phyloP scores from a whole-genome alignment of 2,329 filamentous ascomycete species.

The Colletotrichum scovillei region DNA sequence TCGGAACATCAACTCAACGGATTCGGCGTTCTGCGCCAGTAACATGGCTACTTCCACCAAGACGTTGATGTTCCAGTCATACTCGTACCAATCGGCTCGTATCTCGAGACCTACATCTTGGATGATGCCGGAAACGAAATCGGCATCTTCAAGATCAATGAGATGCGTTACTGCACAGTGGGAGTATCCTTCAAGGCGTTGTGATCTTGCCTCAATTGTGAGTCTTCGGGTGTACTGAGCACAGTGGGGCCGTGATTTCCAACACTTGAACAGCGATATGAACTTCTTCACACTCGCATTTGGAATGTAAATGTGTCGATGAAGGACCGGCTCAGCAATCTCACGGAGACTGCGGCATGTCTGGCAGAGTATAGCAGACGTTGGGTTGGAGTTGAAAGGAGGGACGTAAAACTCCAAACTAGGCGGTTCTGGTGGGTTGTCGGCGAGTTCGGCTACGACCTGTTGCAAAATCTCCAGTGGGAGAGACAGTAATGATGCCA shows the following conservation, averaged over 20 bases:
- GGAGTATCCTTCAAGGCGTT: not conserved
- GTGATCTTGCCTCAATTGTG: conserved; percentile 4
- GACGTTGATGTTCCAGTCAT: conserved; percentile 14
- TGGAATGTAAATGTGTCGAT: conserved; percentile 8
- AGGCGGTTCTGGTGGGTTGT: not conserved
- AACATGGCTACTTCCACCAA: conserved; percentile 21
- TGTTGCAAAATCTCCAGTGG: conserved; percentile 23
- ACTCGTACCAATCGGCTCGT: conserved; percentile 17
- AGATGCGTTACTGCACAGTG: no score
- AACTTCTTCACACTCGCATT: not conserved
- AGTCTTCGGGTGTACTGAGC: conserved; percentile 3
- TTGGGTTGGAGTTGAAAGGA: not conserved
- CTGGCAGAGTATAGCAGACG: conserved; percentile 19
- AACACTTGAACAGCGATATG: conserved; percentile 8
- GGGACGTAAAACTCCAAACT: not conserved
- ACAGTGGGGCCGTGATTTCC: conserved; percentile 15
- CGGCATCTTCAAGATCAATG: not conserved
- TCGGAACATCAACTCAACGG: conserved; percentile 3
- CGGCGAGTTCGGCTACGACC: not conserved
- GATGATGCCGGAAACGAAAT: not conserved
- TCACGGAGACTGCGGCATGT: conserved; percentile 9
- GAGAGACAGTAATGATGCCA: conserved; percentile 17
- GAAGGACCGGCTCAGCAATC: conserved; percentile 6
- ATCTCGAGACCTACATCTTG: not conserved
- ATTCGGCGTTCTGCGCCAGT: not conserved